Conservation (phyloP, 176 grass and related monocot species). For the Puccinellia tenuiflora region DNA sequence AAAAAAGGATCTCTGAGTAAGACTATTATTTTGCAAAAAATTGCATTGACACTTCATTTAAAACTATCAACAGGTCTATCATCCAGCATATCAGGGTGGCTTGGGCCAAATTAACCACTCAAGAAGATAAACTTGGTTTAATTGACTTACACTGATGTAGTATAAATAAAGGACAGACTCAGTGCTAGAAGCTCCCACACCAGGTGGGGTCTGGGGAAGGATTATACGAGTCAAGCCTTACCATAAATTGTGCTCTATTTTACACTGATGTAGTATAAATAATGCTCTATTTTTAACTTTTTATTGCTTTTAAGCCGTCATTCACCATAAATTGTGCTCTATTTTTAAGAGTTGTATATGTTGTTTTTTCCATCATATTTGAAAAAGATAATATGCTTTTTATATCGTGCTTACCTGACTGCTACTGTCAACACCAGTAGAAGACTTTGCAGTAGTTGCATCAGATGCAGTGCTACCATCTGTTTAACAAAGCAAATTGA, state of each 20-base stretch:
- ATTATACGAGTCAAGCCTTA: no score
- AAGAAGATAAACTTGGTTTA: neutral
- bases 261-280: neutral
- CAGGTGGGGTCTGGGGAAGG: no score
- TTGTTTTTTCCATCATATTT: neutral
- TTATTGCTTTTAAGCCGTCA: neutral
- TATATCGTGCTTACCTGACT: slow-evolving; percentile 47
- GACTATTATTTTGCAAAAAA: no score
- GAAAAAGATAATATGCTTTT: neutral
- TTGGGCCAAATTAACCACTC: neutral
- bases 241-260: no score
- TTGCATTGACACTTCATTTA: neutral
- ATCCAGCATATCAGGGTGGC: neutral
- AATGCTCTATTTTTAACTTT: neutral
- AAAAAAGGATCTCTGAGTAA: neutral
- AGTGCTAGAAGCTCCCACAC: no score
- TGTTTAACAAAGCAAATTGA: slow-evolving; percentile 12
- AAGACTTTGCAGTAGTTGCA: slow-evolving; percentile 20
- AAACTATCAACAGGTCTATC: neutral
- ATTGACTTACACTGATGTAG: neutral
- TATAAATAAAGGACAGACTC: no score
- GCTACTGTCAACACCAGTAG: slow-evolving; percentile 3
- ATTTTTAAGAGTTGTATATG: neutral
- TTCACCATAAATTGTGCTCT: neutral
- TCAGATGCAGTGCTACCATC: slow-evolving; percentile 28